Percentiles rank a stretch among this genome's conserved stretches.
These are phyloP conservation scores for Melanopsichium pennsylvanicum DNA, from an alignment of 1,284 basidiomycete genomes.

Conservation along the genomic window DNA sequence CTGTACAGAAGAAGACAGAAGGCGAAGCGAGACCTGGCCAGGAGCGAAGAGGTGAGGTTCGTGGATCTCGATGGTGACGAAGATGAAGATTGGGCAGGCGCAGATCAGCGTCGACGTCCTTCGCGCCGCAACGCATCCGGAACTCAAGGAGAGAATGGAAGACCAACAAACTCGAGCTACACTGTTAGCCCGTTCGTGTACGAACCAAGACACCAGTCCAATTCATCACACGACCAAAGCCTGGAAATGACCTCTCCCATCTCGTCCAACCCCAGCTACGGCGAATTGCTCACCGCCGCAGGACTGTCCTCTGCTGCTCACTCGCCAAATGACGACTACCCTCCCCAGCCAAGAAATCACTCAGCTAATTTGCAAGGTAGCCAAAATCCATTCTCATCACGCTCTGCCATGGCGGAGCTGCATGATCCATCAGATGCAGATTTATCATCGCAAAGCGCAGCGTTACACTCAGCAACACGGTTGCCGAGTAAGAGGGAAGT, in stretches of 20 bases:
- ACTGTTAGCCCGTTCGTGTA: constrained; percentile 49
- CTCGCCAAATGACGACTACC: constrained; percentile 16
- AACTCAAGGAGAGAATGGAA: constrained; percentile 1
- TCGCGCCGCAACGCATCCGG: constrained; percentile 2
- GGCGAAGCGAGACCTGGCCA: constrained; percentile 35
- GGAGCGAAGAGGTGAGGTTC: constrained; percentile 49
- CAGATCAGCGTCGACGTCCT: constrained; percentile 5
- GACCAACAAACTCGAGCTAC: constrained; percentile 14
- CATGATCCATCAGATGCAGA: not conserved
- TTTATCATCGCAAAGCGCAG: constrained; percentile 1
- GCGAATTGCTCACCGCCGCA: constrained; percentile 26
- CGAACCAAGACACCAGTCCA: constrained; percentile 16
- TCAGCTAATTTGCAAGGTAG: constrained; percentile 20
- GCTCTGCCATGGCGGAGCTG: not conserved
- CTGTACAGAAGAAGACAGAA: constrained; percentile 46
- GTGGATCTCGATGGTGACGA: constrained; percentile 56
- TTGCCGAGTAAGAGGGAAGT: constrained; percentile 16
- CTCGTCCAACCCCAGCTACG: constrained; percentile 33
- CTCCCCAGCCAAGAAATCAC: constrained; percentile 9
- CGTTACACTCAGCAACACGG: constrained; percentile 7
- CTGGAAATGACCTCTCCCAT: constrained; percentile 31
- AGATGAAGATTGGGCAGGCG: constrained; percentile 18
- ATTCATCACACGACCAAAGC: constrained; percentile 18
- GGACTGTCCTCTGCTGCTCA: constrained; percentile 6
- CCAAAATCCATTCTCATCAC: constrained; percentile 17